These are phyloP conservation scores for Trypanosoma cruzi DNA, from an alignment of 208 protist species.

Conservation along the genomic window DNA sequence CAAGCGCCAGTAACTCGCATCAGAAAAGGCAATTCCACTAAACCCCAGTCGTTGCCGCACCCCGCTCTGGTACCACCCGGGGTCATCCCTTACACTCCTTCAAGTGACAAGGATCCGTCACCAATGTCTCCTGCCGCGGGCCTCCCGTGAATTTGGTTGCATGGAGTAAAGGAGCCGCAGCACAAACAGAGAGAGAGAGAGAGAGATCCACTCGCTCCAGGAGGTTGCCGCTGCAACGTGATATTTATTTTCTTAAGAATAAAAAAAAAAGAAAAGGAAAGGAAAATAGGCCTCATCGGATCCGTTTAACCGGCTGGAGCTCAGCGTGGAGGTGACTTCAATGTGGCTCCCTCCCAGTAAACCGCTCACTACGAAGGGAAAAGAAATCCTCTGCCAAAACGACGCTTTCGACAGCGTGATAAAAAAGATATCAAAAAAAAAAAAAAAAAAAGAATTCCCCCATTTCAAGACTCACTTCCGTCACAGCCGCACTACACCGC, in stretches of 20 bases:
- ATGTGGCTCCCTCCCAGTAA: constrained; percentile 43
- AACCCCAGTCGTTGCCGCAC: constrained; percentile 36
- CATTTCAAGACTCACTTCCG: constrained; percentile 23
- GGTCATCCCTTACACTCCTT: constrained; percentile 37
- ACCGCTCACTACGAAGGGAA: constrained; percentile 36
- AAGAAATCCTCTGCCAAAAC: constrained; percentile 1
- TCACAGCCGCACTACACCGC: constrained; percentile 24
- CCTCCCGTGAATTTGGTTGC: constrained; percentile 30
- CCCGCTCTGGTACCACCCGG: constrained; percentile 14
- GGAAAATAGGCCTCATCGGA: constrained; percentile 11
- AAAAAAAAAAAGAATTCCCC: constrained; percentile 31
- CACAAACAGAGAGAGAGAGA: constrained; percentile 38
- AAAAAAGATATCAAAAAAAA: constrained; percentile 24
- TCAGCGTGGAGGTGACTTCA: constrained; percentile 31
- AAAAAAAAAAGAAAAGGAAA: too few relatives aligned
- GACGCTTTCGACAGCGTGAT: constrained; percentile 3
- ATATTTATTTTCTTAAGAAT: constrained; percentile 34
- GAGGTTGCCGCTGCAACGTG: constrained; percentile 7
- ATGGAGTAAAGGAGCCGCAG: constrained; percentile 31
- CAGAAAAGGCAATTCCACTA: constrained; percentile 27
- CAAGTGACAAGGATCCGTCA: constrained; percentile 23
- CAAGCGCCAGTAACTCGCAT: constrained; percentile 3
- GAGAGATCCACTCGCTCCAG: constrained; percentile 29
- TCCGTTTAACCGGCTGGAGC: neutral
- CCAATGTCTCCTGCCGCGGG: constrained; percentile 23